Conservation (phyloP, 2,329 filamentous ascomycete genomes). For the Ascocoryne sarcoides region DNA sequence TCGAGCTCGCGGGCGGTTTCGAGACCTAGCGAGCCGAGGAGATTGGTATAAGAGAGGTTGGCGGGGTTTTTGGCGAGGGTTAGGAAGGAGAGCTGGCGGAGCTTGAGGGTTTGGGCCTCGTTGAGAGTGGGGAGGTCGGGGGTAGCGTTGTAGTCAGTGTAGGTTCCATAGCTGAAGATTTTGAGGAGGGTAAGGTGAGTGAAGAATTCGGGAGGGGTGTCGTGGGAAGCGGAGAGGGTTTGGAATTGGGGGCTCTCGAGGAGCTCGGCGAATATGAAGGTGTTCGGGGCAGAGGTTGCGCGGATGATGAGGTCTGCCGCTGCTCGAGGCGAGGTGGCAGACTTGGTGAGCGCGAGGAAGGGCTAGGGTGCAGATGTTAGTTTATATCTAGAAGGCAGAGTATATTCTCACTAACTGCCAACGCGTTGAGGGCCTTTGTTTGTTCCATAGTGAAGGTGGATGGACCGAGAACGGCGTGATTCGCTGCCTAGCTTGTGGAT, state of each 20-base stretch:
- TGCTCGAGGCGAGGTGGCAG: constrained; percentile 73
- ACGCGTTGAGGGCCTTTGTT: constrained; percentile 54
- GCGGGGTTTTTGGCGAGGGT: constrained; percentile 61
- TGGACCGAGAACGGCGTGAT: background rate
- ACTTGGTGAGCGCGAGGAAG: constrained; percentile 83
- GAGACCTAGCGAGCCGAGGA: constrained; percentile 61
- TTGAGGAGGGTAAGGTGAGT: constrained; percentile 63
- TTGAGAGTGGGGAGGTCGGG: constrained; percentile 59
- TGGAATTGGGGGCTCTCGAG: constrained; percentile 73
- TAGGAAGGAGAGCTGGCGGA: constrained; percentile 83
- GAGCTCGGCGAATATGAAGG: constrained; percentile 92
- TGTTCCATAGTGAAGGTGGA: constrained; percentile 54
- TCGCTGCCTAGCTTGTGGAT: constrained; percentile 12
- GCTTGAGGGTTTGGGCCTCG: constrained; percentile 68
- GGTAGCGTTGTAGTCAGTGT: constrained; percentile 57
- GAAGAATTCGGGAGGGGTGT: constrained; percentile 43
- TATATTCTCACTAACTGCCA: constrained; percentile 41
- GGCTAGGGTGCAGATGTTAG: constrained; percentile 47
- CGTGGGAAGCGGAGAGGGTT: constrained; percentile 49
- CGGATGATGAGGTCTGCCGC: constrained; percentile 78
- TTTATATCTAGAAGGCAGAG: constrained; percentile 3
- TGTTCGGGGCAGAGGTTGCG: constrained; percentile 82
- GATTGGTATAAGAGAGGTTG: constrained; percentile 63
- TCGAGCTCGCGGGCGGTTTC: constrained; percentile 64
- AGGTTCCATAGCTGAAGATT: constrained; percentile 90